Base-by-base conservation (phyloP, 2,329 filamentous ascomycete genomes). In the Botrytis byssoidea region DNA sequence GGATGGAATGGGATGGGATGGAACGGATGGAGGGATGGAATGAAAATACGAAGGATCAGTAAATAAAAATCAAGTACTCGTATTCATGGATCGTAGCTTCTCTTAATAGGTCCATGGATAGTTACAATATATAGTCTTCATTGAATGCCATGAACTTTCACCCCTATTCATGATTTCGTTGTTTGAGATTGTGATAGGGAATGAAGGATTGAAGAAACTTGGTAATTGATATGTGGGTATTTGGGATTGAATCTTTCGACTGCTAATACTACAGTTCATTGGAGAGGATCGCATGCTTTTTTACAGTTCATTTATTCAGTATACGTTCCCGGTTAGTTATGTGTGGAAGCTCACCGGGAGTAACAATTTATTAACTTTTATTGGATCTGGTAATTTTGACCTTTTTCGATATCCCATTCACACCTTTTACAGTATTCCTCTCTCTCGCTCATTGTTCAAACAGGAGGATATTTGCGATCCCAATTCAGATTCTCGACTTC, bases 381-480 rank as follows among this genome's bases (percentile, higher is more conserved):
- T 51, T n/a, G 12, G 48, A 51, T 51, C 4, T 14, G 4, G 10
- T 25, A 51, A 51, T 51, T 6, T 5, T 2, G 8, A 51, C 10
- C 9, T 2, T 5, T 4, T n/a, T 51, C 10, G 5, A 4, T 6
- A n/a, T 51, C 25, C 25, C 25, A n/a, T 51, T 25, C 4, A 51
- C 25, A n/a, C n/a, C 2, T 25, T 51, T 12, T 51, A n/a, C 22
- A 51, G 9, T 6, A 25, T 2, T 5, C 4, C 4, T 51, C 5
- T 51, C 10, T 51, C 12, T 51, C 25, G 14, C 48, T 51, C 4
- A 3, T 18, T 57, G 7, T 57, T 57, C 6, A 18, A 18, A 29
- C 29, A 29, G 14, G 1, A 8, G 6, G 18, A 18, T 1, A 0
- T 8, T 29, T 8, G n/a, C 1, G 29, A 18, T 29, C 3, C 1